These are phyloP conservation scores for Pogostemon cablin DNA, from an alignment of 257 asterid genomes.

Conservation along the genomic window DNA sequence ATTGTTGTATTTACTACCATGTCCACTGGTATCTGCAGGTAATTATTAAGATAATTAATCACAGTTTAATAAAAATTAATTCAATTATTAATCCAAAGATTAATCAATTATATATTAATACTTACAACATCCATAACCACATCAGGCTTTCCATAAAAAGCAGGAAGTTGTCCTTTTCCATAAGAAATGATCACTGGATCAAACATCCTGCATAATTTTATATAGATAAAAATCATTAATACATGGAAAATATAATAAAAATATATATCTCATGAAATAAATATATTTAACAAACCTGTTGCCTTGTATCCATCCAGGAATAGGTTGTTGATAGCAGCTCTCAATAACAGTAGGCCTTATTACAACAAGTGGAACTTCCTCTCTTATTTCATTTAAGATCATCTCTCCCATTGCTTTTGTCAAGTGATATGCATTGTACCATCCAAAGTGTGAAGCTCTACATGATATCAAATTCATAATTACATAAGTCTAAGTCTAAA, in stretches of 20 bases:
- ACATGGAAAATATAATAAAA: neutral
- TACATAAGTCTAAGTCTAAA: neutral
- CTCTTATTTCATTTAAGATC: conserved; percentile 45
- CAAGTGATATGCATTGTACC: conserved; percentile 47
- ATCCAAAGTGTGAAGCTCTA: conserved; percentile 49
- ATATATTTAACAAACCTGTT: too few relatives aligned
- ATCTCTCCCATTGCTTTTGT: conserved; percentile 63
- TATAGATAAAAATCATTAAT: neutral
- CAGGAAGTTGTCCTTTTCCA: conserved; percentile 58
- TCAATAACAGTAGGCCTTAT: conserved; percentile 51
- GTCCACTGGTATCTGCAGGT: conserved; percentile 54
- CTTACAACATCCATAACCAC: conserved; percentile 45
- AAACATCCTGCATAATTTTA: conserved; percentile 36
- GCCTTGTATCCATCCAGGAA: conserved; percentile 72
- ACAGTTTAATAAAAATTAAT: too few relatives aligned
- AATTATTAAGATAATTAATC: too few relatives aligned
- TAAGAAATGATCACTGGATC: conserved; percentile 49
- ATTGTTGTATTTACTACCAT: too few relatives aligned
- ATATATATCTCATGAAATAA: neutral
- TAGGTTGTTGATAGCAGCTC: conserved; percentile 44
- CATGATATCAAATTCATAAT: too few relatives aligned
- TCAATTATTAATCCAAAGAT: too few relatives aligned
- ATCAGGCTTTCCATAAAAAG: conserved; percentile 42
- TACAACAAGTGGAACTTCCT: conserved; percentile 47
- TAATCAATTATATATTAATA: neutral